phyloP scores from a whole-genome alignment of 257 asterid genomes.

The Avicennia marina region DNA sequence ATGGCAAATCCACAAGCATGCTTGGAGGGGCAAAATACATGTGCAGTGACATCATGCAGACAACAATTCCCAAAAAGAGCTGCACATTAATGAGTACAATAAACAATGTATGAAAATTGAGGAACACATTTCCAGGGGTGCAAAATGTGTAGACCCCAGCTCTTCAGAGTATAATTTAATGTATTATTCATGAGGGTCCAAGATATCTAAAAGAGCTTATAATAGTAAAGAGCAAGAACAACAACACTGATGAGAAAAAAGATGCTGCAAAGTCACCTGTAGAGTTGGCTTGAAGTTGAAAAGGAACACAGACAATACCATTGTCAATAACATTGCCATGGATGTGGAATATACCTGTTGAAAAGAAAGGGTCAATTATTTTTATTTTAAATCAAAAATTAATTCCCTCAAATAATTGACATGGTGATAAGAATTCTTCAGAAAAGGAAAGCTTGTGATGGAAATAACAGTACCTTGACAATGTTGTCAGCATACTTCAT shows the following conservation, averaged over 20 bases:
- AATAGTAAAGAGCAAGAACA: background rate
- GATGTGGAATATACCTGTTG: constrained; percentile 87
- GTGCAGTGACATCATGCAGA: constrained; percentile 97
- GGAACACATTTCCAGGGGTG: background rate
- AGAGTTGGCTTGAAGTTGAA: constrained; percentile 63
- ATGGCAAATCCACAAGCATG: constrained; percentile 70
- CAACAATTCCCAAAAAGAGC: constrained; percentile 82
- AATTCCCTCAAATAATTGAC: background rate
- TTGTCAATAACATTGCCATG: constrained; percentile 93
- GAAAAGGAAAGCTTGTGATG: constrained; percentile 3
- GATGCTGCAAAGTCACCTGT: constrained; percentile 47
- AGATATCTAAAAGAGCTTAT: constrained; percentile 2
- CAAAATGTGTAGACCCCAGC: background rate
- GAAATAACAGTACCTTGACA: constrained; percentile 31
- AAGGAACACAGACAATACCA: constrained; percentile 70
- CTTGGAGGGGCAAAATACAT: constrained; percentile 94
- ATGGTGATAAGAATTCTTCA: background rate
- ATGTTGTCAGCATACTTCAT: constrained; percentile 94
- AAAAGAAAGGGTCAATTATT: background rate
- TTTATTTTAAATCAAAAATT: too few relatives aligned
- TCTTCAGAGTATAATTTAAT: background rate
- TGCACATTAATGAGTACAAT: constrained; percentile 29
- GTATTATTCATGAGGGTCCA: constrained; percentile 1
- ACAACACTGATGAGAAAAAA: constrained; percentile 1
- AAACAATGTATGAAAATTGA: background rate